These are phyloP conservation scores for Pseudocercospora musae DNA, from an alignment of 2,329 filamentous ascomycete species.

Conservation along the genomic window DNA sequence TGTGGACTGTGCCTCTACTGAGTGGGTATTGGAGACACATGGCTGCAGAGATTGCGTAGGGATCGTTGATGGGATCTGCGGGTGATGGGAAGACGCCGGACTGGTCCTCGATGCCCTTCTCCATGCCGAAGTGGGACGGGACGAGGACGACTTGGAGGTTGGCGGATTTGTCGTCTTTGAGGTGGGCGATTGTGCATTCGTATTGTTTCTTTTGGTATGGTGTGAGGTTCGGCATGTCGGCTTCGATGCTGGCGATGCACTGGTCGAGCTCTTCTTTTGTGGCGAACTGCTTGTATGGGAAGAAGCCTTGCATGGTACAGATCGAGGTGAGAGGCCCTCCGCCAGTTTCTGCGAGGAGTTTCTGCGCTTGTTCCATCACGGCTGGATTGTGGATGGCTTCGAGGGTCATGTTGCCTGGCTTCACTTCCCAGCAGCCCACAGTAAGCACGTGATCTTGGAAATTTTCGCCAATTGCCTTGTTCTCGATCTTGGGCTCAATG, in stretches of 20 bases:
- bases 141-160: conserved; percentile 39
- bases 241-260: conserved; percentile 33
- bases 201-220: conserved; percentile 38
- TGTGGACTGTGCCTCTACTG: conserved; percentile 33
- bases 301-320: conserved; percentile 37
- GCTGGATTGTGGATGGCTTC: conserved; percentile 34
- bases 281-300: conserved; percentile 37
- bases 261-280: conserved; percentile 34
- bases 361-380: conserved; percentile 34
- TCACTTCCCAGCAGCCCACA: conserved; percentile 27
- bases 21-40: conserved; percentile 34
- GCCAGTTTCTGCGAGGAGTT: conserved; percentile 32
- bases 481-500: conserved; percentile 45
- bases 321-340: conserved; percentile 34
- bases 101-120: conserved; percentile 31
- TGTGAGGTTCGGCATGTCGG: conserved; percentile 26
- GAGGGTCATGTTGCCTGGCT: conserved; percentile 28
- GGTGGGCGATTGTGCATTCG: conserved; percentile 34
- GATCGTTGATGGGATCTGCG: conserved; percentile 18
- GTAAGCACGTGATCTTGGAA: conserved; percentile 47
- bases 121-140: conserved; percentile 31
- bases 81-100: conserved; percentile 28
- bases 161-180: conserved; percentile 37
- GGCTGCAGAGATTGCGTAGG: conserved; percentile 27
- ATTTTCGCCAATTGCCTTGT: conserved; percentile 48